Evolutionary conservation across 139 green algal species (phyloP).

Genomic region (Closterium sp.): DNA sequence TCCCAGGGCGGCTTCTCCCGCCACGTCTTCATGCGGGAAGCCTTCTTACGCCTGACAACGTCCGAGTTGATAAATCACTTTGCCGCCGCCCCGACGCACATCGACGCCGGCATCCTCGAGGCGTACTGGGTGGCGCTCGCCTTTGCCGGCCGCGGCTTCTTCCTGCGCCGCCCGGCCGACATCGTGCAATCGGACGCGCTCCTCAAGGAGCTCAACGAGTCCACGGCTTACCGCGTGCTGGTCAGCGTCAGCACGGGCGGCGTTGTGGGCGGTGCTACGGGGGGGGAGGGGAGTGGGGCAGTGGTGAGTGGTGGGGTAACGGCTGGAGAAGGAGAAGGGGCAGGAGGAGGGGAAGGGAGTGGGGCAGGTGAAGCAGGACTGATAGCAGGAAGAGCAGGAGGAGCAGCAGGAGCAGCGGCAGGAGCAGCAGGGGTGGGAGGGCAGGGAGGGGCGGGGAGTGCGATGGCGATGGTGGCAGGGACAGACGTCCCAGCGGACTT

Average conservation of each 20-base stretch:
- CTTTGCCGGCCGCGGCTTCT: conserved; percentile 27
- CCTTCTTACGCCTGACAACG: conserved; percentile 34
- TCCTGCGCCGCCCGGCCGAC: conserved; percentile 3
- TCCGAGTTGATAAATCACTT: conserved; percentile 18
- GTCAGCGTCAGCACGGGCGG: background rate
- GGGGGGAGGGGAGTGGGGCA: background rate
- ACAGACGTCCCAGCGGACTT: conserved; percentile 20
- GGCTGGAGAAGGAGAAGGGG: background rate
- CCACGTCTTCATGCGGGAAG: conserved; percentile 39
- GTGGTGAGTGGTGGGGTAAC: background rate
- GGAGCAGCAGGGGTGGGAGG: background rate
- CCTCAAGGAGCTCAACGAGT: conserved; percentile 28
- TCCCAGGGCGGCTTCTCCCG: conserved; percentile 14
- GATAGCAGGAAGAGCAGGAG: background rate
- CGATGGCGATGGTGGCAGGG: background rate
- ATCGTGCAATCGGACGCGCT: conserved; percentile 27
- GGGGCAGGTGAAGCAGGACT: background rate
- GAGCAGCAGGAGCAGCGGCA: background rate
- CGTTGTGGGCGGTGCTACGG: background rate
- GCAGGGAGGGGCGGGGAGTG: background rate
- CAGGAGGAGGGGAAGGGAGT: background rate
- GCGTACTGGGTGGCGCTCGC: conserved; percentile 43
- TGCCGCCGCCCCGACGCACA: background rate
- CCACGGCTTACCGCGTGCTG: background rate
- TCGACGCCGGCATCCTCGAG: conserved; percentile 15